Evolutionary conservation across 345 rosid genomes (phyloP), one percentile per base, ranked within the genome.

Genomic region (Cardiospermum halicacabum): DNA sequence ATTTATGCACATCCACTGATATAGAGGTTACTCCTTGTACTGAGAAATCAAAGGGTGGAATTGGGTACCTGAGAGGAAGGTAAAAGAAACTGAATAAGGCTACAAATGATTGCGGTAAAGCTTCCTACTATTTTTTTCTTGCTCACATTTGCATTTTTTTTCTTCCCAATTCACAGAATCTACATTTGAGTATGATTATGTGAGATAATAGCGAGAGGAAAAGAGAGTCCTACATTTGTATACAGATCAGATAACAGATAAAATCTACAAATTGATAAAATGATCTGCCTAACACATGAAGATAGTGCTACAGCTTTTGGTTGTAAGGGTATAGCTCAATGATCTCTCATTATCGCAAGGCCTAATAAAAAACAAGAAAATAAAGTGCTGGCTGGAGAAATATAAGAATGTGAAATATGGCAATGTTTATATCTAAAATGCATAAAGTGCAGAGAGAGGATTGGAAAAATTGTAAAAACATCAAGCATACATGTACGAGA

Each of bases 1-100:
- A 94, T 68, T 89, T 91, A 80, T 89, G 99, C 62, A 91, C 96
- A 69, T 94, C 99, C 37, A 78, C 88, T 7, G 97, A 94, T 51
- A 91, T 74, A 40, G 97, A 94, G 62, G 97, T 94, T 40, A 91
- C 96, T 68, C 99, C 97, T 74, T 65, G 77, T 61, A 94, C 89
- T 57, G 87, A 60, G 72, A 94, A 94, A 79, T 94, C 99, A 78
- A 87, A 94, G 53, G 95, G 81, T 53, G 87, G 95, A 72, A 94
- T 78, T 5, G 84, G 88, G 62, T 86, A 89, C 84, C 95, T 91
- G 73, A 36, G 66, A 75, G 55, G 60, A 56, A 68, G 16, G 28
- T 22, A 58, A 34, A 22, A 36, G 50, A 21, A 53, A 6, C 11
- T 57, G 8, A 28, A 58, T 4, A 58, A 50, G 13, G 19, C 30